phyloP scores from a whole-genome alignment of 192 early-diverging fungal genomes.

The Coemansia sp. region DNA sequence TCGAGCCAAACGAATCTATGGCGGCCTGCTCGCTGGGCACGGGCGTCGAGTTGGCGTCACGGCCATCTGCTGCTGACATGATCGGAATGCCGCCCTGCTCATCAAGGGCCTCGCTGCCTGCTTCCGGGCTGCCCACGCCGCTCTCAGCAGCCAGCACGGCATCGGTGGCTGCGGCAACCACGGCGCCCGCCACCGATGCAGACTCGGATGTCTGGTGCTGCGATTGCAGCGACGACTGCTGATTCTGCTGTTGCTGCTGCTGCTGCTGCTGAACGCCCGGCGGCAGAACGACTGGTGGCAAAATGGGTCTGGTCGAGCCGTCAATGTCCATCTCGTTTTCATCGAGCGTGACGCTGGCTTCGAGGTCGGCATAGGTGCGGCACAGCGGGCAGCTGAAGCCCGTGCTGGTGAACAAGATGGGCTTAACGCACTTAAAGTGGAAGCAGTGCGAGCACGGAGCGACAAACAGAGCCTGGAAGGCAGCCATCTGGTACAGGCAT shows the following conservation, averaged over 20 bases:
- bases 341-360: conserved; percentile 62
- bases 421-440: conserved; percentile 91
- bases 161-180: conserved; percentile 24
- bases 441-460: conserved; percentile 92
- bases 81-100: background rate
- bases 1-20: conserved; percentile 46
- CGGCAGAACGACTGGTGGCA: background rate
- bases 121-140: background rate
- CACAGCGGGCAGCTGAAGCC: conserved; percentile 88
- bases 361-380: conserved; percentile 87
- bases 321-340: conserved; percentile 52
- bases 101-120: background rate
- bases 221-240: conserved; percentile 7
- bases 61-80: conserved; percentile 13
- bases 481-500: conserved; percentile 80
- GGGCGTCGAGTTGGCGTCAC: conserved; percentile 44
- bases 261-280: conserved; percentile 1
- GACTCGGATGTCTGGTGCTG: no score
- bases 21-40: conserved; percentile 40
- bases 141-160: conserved; percentile 28
- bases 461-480: conserved; percentile 87
- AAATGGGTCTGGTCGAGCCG: background rate
- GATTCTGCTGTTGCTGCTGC: conserved; percentile 19
- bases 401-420: conserved; percentile 66
- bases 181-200: no score